Conservation (phyloP, 148 eudicot genomes). For the Pharnaceum exiguum region DNA sequence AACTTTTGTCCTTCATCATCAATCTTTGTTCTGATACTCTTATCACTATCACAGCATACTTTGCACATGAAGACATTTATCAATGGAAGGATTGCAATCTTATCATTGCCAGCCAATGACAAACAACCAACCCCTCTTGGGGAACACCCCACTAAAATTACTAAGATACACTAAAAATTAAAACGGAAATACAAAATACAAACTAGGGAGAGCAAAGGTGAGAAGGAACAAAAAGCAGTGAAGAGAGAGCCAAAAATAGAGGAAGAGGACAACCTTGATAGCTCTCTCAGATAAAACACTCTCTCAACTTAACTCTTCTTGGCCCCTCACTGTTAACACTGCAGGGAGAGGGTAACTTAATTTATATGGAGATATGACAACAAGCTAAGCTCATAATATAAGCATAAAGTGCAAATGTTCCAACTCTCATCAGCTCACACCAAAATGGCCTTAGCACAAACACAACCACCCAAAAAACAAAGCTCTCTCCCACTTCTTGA, state of each 20-base stretch:
- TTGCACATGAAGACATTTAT: too few relatives aligned
- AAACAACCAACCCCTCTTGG: too few relatives aligned
- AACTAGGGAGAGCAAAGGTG: constrained; percentile 6
- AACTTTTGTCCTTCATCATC: too few relatives aligned
- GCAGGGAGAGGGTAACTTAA: too few relatives aligned
- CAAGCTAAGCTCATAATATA: background rate
- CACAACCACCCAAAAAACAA: constrained; percentile 9
- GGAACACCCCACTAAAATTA: background rate
- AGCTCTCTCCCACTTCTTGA: constrained; percentile 4
- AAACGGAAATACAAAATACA: background rate
- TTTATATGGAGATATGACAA: background rate
- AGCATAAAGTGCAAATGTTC: background rate
- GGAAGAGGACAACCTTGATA: constrained; percentile 13
- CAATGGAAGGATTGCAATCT: too few relatives aligned
- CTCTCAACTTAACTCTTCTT: constrained; percentile 2
- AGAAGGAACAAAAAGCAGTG: background rate
- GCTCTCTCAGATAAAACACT: constrained; percentile 16
- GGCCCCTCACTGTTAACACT: background rate
- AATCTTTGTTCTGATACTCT: too few relatives aligned
- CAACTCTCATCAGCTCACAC: background rate
- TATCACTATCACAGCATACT: too few relatives aligned
- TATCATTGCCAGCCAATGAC: too few relatives aligned
- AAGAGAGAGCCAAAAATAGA: constrained; percentile 3
- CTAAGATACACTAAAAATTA: background rate
- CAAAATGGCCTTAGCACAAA: constrained; percentile 16